These are phyloP conservation scores for Saccharomycodes ludwigii DNA, from an alignment of 805 yeast genomes.

Conservation along the genomic window DNA sequence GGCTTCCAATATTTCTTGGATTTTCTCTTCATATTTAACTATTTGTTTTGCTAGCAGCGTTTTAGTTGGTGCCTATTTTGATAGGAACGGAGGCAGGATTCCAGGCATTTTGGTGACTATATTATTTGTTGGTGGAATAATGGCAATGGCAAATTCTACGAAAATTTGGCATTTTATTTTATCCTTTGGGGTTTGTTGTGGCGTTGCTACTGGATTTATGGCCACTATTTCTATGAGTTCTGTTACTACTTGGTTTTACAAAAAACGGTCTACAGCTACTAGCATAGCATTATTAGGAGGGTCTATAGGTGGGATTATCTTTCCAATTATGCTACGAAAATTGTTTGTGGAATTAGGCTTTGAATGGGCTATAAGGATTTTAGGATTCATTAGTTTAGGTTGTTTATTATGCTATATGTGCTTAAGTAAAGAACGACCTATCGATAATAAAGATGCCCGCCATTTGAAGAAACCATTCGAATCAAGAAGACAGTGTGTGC, in stretches of 20 bases:
- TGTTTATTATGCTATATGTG: constrained; percentile 26
- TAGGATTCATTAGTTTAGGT: constrained; percentile 35
- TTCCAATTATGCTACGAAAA: constrained; percentile 41
- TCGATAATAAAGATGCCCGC: constrained; percentile 21
- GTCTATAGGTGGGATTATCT: constrained; percentile 41
- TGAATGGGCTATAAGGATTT: constrained; percentile 45
- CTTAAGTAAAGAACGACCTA: constrained; percentile 31
- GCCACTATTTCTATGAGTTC: constrained; percentile 51
- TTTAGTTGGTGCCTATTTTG: constrained; percentile 49
- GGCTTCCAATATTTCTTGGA: constrained; percentile 49
- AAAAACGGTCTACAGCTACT: constrained; percentile 44
- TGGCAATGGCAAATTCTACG: constrained; percentile 44
- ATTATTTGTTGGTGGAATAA: constrained; percentile 37
- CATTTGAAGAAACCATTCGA: constrained; percentile 24
- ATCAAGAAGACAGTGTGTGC: constrained; percentile 21
- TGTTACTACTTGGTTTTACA: constrained; percentile 53
- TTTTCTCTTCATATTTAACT: constrained; percentile 48
- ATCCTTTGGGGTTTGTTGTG: constrained; percentile 43
- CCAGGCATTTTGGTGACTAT: constrained; percentile 34
- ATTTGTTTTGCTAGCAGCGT: constrained; percentile 41
- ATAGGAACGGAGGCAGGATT: constrained; percentile 40
- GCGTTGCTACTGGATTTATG: constrained; percentile 47
- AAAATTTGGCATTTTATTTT: constrained; percentile 49
- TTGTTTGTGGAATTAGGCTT: constrained; percentile 41
- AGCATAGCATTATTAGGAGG: constrained; percentile 43